Evolutionary conservation across 2,329 filamentous ascomycete genomes (phyloP), one percentile per base, ranked within the genome.

Genomic region (Ceratocystiopsis minuta): DNA sequence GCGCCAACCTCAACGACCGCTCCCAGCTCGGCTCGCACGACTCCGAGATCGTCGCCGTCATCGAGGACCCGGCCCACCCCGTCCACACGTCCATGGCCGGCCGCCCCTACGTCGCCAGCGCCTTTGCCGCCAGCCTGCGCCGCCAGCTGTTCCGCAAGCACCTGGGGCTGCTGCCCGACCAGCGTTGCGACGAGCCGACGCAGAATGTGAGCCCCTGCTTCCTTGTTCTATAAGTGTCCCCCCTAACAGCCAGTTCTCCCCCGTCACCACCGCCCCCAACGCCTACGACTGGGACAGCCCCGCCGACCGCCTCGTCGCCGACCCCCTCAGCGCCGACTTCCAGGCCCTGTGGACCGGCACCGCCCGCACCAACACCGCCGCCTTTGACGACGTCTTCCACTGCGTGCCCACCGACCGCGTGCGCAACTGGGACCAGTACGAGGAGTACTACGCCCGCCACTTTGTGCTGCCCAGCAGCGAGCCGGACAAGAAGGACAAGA

Each of bases 91-190:
- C 60, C 46, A 92, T 94, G 84, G 70, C 78, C 48, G 83, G 82
- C 6, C 62, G 68, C 24, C 73, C 74, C 0, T 92, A 70, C 61
- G 67, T 65, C 20, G 86, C 80, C 9, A 76, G 75, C 6, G 69
- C 70, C 42, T 87, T 88, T 54, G 83, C 85, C 2, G 67, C 82
- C 6, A 82, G 78, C 1, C 75, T 94, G 11, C 80, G 86, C 16
- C 74, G 86, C 32, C 75, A 87, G 55, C 71, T 94, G 46, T 93
- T 84, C 74, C 76, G 85, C 52, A 92, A 94, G 63, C 87, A 94
- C 55, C 70, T 94, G 1, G 87, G 86, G 38, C 67, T 93, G 11
- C 66, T 92, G 14, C 77, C 79, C 0, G 67, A 81, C 10, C 83
- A 93, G 57, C 63, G 67, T 32, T 76, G 78, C 52, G 80, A 78